Percentiles rank a stretch among this genome's conserved stretches.
phyloP scores from a whole-genome alignment of 805 yeast species.

The Millerago galiae region DNA sequence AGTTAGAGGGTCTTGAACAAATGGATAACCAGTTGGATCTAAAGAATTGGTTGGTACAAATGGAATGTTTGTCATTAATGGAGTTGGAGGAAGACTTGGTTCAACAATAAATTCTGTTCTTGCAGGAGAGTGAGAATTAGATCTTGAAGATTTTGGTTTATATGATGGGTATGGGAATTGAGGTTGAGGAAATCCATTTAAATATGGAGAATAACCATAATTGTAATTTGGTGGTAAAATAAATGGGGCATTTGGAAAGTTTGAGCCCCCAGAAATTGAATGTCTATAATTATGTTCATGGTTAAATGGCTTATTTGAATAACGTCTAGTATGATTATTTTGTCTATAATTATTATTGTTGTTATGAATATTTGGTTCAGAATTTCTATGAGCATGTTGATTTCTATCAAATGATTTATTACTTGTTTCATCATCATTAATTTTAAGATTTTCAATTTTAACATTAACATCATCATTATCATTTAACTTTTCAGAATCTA shows the following conservation, averaged over 20 bases:
- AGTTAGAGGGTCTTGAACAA: constrained; percentile 15
- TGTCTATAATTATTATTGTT: constrained; percentile 2
- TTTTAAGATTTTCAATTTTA: background rate
- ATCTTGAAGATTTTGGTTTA: constrained; percentile 12
- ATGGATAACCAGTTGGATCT: constrained; percentile 6
- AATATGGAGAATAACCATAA: constrained; percentile 12
- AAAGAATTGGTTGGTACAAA: constrained; percentile 8
- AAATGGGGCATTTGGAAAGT: constrained; percentile 8
- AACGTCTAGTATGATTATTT: constrained; percentile 5
- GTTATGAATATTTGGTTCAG: background rate
- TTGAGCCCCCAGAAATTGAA: constrained; percentile 12
- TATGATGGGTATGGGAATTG: constrained; percentile 4
- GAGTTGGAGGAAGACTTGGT: background rate
- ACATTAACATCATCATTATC: background rate
- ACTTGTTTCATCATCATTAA: background rate
- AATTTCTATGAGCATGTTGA: background rate
- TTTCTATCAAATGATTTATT: background rate
- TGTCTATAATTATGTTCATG: constrained; percentile 14
- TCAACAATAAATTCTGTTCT: constrained; percentile 6
- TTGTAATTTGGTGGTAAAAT: constrained; percentile 8
- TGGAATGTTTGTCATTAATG: constrained; percentile 1
- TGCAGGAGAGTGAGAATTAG: constrained; percentile 18
- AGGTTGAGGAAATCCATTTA: constrained; percentile 1
- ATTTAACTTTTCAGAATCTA: background rate
- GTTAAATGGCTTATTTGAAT: constrained; percentile 5